A percentile compares a stretch with the other conserved stretches of the same genome.
Evolutionary conservation across 495 filamentous ascomycete species (phyloP).

Genomic region (Sabuloglossum arenarium): DNA sequence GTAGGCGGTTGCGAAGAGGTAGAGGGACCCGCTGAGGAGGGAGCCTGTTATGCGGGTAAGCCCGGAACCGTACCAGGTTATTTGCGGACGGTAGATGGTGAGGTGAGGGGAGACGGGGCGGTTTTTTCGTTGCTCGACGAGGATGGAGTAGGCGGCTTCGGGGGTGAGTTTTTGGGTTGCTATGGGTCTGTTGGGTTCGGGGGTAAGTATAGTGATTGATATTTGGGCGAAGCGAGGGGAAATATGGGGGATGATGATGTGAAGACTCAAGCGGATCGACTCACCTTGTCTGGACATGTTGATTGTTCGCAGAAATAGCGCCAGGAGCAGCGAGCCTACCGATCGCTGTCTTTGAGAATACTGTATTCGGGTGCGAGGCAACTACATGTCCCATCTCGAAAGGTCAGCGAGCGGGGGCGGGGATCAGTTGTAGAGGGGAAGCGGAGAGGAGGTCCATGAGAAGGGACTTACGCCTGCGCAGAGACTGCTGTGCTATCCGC

Average conservation of each 20-base stretch:
- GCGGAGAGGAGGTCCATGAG: neutral
- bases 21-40: constrained; percentile 50
- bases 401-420: neutral
- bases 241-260: neutral
- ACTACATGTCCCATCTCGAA: neutral
- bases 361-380: neutral
- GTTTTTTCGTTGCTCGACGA: constrained; percentile 59
- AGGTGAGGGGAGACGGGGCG: constrained; percentile 85
- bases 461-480: constrained; percentile 1
- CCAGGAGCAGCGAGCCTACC: neutral
- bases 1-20: constrained; percentile 70
- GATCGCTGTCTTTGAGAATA: neutral
- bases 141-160: constrained; percentile 36
- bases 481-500: neutral
- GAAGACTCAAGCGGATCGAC: neutral
- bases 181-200: neutral
- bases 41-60: constrained; percentile 68
- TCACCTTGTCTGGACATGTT: neutral
- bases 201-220: neutral
- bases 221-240: neutral
- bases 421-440: neutral
- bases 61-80: constrained; percentile 58
- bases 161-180: neutral
- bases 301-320: neutral
- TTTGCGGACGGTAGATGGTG: constrained; percentile 66